Conservation (phyloP, 2,329 filamentous ascomycete species). For the Pleurostoma richardsiae region DNA sequence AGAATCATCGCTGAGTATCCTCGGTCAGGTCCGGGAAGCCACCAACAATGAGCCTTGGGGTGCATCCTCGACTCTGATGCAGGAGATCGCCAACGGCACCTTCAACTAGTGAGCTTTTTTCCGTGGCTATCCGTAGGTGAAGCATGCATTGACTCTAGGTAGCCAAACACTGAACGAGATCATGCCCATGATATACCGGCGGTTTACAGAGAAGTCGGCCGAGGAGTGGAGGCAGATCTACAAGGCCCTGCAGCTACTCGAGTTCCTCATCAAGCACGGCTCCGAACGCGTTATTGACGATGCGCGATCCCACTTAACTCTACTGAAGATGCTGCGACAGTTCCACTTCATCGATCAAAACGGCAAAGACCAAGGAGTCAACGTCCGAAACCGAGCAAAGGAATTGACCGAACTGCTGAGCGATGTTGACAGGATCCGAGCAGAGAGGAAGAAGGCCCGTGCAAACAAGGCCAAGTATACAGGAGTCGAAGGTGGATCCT, state of each 20-base stretch:
- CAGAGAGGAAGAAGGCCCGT: conserved; percentile 84
- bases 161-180: conserved; percentile 98
- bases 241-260: conserved; percentile 93
- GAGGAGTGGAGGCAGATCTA: conserved; percentile 99
- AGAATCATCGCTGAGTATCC: conserved; percentile 8
- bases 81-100: conserved; percentile 96
- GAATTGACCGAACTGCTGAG: conserved; percentile 90
- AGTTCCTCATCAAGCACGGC: conserved; percentile 94
- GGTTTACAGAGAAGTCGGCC: conserved; percentile 95
- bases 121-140: not conserved
- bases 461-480: conserved; percentile 91
- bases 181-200: conserved; percentile 99
- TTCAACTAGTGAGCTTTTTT: conserved; percentile 81
- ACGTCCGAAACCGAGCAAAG: conserved; percentile 94
- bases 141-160: conserved; percentile 6
- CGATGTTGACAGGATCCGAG: conserved; percentile 82
- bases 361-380: conserved; percentile 97
- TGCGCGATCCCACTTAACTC: conserved; percentile 87
- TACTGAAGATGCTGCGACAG: conserved; percentile 96
- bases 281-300: conserved; percentile 97
- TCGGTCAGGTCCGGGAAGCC: conserved; percentile 77
- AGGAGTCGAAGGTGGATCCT: conserved; percentile 79
- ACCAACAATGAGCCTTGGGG: conserved; percentile 99
- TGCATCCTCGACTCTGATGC: conserved; percentile 77
- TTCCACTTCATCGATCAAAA: conserved; percentile 97